These are phyloP conservation scores for Pseudogymnoascus sp. DNA, from an alignment of 2,329 filamentous ascomycete genomes.

Conservation along the genomic window DNA sequence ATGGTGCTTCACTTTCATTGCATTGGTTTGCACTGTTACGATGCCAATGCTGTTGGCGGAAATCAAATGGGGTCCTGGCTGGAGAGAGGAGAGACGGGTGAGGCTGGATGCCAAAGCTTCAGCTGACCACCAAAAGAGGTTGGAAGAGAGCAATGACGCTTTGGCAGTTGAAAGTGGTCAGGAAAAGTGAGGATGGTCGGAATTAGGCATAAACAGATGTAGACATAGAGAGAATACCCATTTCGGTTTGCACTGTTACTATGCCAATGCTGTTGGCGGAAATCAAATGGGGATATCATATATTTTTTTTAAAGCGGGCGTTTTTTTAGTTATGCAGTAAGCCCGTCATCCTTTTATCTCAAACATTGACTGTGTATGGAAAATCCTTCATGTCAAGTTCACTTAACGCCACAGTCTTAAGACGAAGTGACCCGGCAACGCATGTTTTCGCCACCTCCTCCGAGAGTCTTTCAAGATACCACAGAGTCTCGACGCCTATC, in stretches of 20 bases:
- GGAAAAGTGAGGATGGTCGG: neutral
- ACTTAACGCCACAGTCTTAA: neutral
- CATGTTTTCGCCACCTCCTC: neutral
- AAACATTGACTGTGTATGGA: neutral
- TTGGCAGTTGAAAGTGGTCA: neutral
- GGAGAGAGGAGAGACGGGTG: constrained; percentile 46
- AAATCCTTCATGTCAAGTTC: neutral
- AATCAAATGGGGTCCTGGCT: constrained; percentile 42
- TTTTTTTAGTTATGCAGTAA: neutral
- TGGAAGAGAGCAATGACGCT: constrained; percentile 6
- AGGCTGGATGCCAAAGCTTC: constrained; percentile 32
- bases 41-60: constrained; percentile 46
- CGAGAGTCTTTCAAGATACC: constrained; percentile 28
- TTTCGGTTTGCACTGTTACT: constrained; percentile 41
- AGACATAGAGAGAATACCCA: neutral
- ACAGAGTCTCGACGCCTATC: constrained; percentile 59
- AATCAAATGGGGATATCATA: constrained; percentile 38
- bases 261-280: constrained; percentile 46
- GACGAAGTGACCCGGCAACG: neutral
- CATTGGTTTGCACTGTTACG: constrained; percentile 42
- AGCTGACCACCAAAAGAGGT: constrained; percentile 27
- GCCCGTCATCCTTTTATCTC: neutral
- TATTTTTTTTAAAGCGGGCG: neutral
- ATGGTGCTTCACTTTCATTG: constrained; percentile 38
- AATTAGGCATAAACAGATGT: neutral